A percentile compares a stretch with the other conserved stretches of the same genome.
phyloP scores from a whole-genome alignment of 2,329 filamentous ascomycete genomes.

The Cordyceps cicadae region DNA sequence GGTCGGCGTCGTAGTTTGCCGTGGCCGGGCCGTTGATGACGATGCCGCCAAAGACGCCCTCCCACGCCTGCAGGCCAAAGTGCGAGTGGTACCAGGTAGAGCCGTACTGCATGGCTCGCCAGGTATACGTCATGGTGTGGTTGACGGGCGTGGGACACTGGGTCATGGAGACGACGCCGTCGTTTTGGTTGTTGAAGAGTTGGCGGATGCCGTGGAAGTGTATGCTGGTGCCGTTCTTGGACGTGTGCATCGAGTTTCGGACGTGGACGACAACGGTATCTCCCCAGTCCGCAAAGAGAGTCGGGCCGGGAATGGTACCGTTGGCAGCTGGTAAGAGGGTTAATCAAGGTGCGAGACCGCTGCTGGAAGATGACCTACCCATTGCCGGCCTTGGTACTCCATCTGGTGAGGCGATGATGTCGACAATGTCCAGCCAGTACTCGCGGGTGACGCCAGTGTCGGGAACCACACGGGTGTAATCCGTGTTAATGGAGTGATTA shows the following conservation, averaged over 20 bases:
- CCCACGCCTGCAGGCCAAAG: conserved; percentile 14
- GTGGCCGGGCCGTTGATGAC: conserved; percentile 53
- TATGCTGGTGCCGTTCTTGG: conserved; percentile 34
- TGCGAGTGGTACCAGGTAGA: conserved; percentile 59
- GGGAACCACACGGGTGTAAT: not conserved
- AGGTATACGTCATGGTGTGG: conserved; percentile 47
- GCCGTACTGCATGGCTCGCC: conserved; percentile 47
- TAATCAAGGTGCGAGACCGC: not conserved
- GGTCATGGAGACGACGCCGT: conserved; percentile 48
- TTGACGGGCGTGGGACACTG: conserved; percentile 51
- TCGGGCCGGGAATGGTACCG: conserved; percentile 54
- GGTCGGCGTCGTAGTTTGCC: conserved; percentile 53
- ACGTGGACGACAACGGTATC: conserved; percentile 43
- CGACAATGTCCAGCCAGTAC: conserved; percentile 53
- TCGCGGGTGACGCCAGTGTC: not conserved
- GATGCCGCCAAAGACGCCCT: conserved; percentile 52
- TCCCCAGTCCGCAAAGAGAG: conserved; percentile 46
- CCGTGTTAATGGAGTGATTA: not conserved
- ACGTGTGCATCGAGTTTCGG: conserved; percentile 27
- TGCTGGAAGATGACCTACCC: not conserved
- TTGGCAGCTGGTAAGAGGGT: conserved; percentile 29
- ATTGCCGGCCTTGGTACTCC: conserved; percentile 51
- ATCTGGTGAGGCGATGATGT: conserved; percentile 55
- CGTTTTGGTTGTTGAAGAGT: conserved; percentile 50
- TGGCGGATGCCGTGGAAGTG: conserved; percentile 57